A percentile compares a stretch with the other conserved stretches of the same genome.
These are phyloP conservation scores for Aureobasidium sp. DNA, from an alignment of 2,329 filamentous ascomycete species.

Conservation along the genomic window DNA sequence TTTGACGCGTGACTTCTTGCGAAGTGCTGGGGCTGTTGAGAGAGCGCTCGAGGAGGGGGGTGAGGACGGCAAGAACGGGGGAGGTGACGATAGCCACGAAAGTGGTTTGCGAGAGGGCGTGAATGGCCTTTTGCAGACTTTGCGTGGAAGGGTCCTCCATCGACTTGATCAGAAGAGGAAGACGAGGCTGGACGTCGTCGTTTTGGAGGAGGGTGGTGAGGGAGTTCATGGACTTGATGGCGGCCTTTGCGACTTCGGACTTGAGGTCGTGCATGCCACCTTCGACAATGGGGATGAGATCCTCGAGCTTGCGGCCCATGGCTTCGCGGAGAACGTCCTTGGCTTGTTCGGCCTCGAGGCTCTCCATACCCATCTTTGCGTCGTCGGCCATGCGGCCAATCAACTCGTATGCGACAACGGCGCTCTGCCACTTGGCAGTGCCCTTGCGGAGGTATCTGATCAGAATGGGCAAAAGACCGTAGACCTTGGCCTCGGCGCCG, in stretches of 20 bases:
- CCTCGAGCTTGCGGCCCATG: constrained; percentile 80
- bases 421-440: constrained; percentile 95
- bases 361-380: constrained; percentile 75
- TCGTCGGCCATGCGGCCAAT: constrained; percentile 93
- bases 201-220: constrained; percentile 86
- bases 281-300: constrained; percentile 85
- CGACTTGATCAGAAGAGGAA: constrained; percentile 84
- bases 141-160: constrained; percentile 91
- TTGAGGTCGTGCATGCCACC: constrained; percentile 95
- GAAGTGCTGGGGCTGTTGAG: constrained; percentile 84
- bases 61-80: constrained; percentile 86
- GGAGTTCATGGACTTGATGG: constrained; percentile 84
- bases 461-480: constrained; percentile 70
- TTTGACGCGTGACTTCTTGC: constrained; percentile 91
- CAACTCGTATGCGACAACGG: constrained; percentile 74
- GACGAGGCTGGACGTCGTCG: constrained; percentile 88
- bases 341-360: constrained; percentile 72
- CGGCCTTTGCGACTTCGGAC: constrained; percentile 73
- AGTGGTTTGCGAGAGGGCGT: constrained; percentile 94
- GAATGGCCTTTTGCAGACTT: constrained; percentile 89
- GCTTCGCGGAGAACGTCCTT: constrained; percentile 85
- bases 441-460: constrained; percentile 67
- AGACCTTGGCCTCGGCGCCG: constrained; percentile 71
- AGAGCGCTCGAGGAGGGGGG: constrained; percentile 86
- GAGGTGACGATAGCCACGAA: constrained; percentile 96